phyloP scores from a whole-genome alignment of 1,284 basidiomycete species.

The Austropuccinia psidii region DNA sequence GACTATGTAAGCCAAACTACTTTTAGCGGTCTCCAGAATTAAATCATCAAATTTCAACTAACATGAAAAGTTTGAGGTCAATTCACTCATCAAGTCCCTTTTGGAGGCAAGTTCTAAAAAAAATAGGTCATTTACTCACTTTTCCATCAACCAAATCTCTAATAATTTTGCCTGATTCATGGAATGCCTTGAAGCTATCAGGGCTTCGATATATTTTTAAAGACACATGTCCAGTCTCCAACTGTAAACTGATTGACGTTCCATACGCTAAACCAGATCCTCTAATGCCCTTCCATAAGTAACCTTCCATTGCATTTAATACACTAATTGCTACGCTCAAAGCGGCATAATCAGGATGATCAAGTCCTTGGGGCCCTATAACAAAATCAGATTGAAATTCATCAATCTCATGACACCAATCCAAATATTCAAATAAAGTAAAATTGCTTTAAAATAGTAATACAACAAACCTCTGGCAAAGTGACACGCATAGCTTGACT shows the following conservation, averaged over 20 bases:
- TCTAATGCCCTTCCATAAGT: slow-evolving; percentile 75
- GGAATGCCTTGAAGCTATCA: slow-evolving; percentile 72
- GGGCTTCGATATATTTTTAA: slow-evolving; percentile 58
- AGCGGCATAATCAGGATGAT: slow-evolving; percentile 75
- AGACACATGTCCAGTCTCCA: slow-evolving; percentile 69
- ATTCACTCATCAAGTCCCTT: not conserved
- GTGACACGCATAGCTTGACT: slow-evolving; percentile 80
- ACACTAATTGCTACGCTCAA: slow-evolving; percentile 76
- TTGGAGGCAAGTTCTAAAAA: not conserved
- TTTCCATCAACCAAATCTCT: slow-evolving; percentile 45
- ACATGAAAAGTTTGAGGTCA: not conserved
- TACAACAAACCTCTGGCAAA: slow-evolving; percentile 58
- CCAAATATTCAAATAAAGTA: not conserved
- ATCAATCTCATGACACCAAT: too few species aligned
- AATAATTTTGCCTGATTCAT: slow-evolving; percentile 59
- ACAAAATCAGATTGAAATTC: too few species aligned
- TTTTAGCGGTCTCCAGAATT: slow-evolving; percentile 83
- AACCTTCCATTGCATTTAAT: slow-evolving; percentile 88
- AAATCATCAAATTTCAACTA: slow-evolving; percentile 75
- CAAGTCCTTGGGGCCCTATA: slow-evolving; percentile 54
- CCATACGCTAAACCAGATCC: slow-evolving; percentile 92
- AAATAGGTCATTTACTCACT: slow-evolving; percentile 22
- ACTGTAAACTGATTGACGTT: slow-evolving; percentile 67
- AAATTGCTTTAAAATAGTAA: not conserved
- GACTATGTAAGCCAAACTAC: slow-evolving; percentile 75